Base-by-base conservation (phyloP, 371 early-diverging fungal genomes). In the Mucor indicus region DNA sequence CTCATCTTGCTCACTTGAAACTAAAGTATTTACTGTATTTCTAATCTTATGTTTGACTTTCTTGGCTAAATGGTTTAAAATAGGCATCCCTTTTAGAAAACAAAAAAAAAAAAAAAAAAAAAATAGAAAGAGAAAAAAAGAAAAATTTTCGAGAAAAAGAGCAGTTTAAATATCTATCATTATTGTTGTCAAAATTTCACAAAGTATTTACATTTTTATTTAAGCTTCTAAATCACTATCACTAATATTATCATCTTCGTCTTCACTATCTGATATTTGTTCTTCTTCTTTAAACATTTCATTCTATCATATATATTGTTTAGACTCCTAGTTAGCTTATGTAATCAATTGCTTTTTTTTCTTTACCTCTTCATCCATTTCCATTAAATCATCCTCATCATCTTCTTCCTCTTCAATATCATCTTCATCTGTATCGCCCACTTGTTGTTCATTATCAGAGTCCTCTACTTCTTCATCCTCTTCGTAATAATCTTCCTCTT, bases 331-430 rank as follows among this genome's bases (percentile, higher is more conserved):
- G 30, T 29, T 12, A 8, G 30, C 12, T 12, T 29, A 29, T 8
- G 6, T 8, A 6, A 29, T 8, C 6, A 29, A 12, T 12, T 29
- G 12, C 30, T 29, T 44, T 48, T 22, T 48, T 55, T 21, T 55
- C 56, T 17, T 63, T 64, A 22, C 60, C 30, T 68, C 67, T 1
- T 58, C 72, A 24, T 67, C 64, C 6, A 62, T 57, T 21, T 59
- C 16, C 49, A 62, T 35, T 38, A 58, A 67, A 29, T 61, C 55
- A 29, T 72, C 75, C 36, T 65, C 70, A 10, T 71, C 75, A 6
- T 69, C 60, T 3, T 75, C 74, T 13, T 67, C 73, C 6, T 67
- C 74, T 0, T 69, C 75, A 20, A 72, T 51, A 16, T 69, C 65
- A 12, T 62, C 70, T 15, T 54, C 60, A 1, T 73, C 72, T 5